Evolutionary conservation across 1,139 yeast genomes (phyloP), one percentile per base, ranked within the genome.

Genomic region (Blastobotrys serpentis): DNA sequence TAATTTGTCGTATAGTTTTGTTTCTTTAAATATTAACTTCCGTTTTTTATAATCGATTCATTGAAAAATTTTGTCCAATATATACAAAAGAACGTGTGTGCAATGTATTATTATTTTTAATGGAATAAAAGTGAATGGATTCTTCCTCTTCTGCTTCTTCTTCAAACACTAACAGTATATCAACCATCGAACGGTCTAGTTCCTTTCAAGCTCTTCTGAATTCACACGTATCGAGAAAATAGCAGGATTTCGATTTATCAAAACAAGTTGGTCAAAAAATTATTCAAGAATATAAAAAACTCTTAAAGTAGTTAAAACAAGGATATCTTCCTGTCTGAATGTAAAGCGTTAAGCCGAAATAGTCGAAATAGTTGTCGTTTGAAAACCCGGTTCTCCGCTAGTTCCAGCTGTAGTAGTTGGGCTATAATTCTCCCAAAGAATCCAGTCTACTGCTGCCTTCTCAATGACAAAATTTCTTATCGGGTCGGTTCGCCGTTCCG

Each of bases 101-200:
- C 32, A 29, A 4, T 4, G 32, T 29, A 11, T 11, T 7, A 29
- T 29, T 4, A 4, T 29, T 29, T n/a, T n/a, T n/a, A n/a, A n/a
- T n/a, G n/a, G n/a, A n/a, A n/a, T n/a, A n/a, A 11, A 14, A 29
- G n/a, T 29, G 32, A 29, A 29, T 29, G 32, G 32, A 29, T 29
- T 29, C 32, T 29, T 29, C 32, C 14, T 29, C 32, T 29, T 29
- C 32, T 29, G 13, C 7, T 29, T 29, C 32, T 29, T 29, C 32
- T 6, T 29, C 32, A 14, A 29, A 29, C 13, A 10, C 14, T 29
- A 29, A 29, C 7, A 4, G 7, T 29, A 29, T 29, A 14, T 29
- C 32, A 29, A 29, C 32, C 32, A 29, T 29, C 32, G 32, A 29
- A 29, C 32, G 32, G 32, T 29, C n/a, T n/a, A 29, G 13, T 4